These are phyloP conservation scores for Kwoniella botswanensis DNA, from an alignment of 768 basidiomycete species.

Conservation along the genomic window DNA sequence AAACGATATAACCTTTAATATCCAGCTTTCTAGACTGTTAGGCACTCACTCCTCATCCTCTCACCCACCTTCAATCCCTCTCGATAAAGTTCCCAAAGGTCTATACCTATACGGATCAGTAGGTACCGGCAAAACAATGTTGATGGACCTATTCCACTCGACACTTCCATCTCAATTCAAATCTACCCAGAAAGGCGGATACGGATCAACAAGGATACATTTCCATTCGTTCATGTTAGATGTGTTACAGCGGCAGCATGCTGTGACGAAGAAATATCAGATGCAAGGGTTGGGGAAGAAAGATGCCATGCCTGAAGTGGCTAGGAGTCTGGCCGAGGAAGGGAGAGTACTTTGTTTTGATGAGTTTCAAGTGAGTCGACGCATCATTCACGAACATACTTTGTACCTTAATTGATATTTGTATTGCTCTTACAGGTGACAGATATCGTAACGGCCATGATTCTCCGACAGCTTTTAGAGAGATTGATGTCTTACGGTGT, in stretches of 20 bases:
- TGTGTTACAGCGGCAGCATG: conserved; percentile 77
- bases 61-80: conserved; percentile 56
- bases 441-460: conserved; percentile 98
- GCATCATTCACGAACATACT: not conserved
- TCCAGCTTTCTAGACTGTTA: conserved; percentile 43
- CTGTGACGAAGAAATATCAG: conserved; percentile 35
- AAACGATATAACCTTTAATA: not conserved
- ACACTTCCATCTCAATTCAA: conserved; percentile 64
- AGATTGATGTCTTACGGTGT: conserved; percentile 84
- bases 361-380: conserved; percentile 82
- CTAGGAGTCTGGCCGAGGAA: conserved; percentile 80
- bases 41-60: conserved; percentile 12
- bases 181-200: conserved; percentile 22
- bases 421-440: conserved; percentile 68
- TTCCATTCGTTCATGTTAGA: conserved; percentile 99
- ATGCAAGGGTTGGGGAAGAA: conserved; percentile 68
- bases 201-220: conserved; percentile 70
- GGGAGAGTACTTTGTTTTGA: conserved; percentile 91
- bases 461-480: conserved; percentile 86
- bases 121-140: conserved; percentile 92
- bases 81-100: conserved; percentile 73
- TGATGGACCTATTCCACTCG: conserved; percentile 96
- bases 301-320: conserved; percentile 85
- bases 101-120: conserved; percentile 96
- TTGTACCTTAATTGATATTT: too few species aligned